Base-by-base conservation (phyloP, 208 protist species). In the Leishmania lainsoni region DNA sequence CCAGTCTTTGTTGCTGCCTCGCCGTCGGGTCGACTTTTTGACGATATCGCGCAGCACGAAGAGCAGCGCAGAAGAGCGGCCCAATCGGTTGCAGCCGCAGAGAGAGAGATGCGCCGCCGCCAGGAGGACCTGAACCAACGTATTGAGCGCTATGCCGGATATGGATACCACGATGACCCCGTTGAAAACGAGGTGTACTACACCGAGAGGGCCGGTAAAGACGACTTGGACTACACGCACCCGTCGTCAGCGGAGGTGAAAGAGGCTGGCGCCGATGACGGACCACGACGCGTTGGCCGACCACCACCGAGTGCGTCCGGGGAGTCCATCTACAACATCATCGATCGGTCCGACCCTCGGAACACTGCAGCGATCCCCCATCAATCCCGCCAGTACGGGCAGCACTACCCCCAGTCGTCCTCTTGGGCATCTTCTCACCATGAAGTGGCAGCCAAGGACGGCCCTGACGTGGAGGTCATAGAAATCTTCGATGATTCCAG, bases 11-110 rank as follows among this genome's bases (percentile, higher is more conserved):
- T 95, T 26, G 58, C 93, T 8, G 89, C 89, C 8, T 85, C 91
- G 5, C 94, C 90, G 9, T 79, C 87, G 20, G 91, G 89, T n/a
- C 89, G 94, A 2, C 89, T 95, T 63, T 97, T 97, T 65, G 85
- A 87, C 10, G 92, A 97, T 4, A 96, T 97, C 76, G 86, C 78
- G 32, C 90, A 93, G 79, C 90, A 94, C 61, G 80, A 75, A 52
- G 79, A 86, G 51, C 89, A 92, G 56, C 89, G 83, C 16, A 77
- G 83, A 29, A 68, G 58, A 10, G 78, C 70, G 45, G 81, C 83
- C 16, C 76, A 90, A 59, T 42, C 81, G 22, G 66, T 58, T n/a
- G 78, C 72, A 14, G 51, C 35, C 17, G 76, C 51, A 39, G 72
- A 81, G 52, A 72, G 65, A 20, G 78, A 78, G 58, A 56, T 78